Conservation (phyloP, 352 stramenopile genomes). For the Globisporangium parvum region DNA sequence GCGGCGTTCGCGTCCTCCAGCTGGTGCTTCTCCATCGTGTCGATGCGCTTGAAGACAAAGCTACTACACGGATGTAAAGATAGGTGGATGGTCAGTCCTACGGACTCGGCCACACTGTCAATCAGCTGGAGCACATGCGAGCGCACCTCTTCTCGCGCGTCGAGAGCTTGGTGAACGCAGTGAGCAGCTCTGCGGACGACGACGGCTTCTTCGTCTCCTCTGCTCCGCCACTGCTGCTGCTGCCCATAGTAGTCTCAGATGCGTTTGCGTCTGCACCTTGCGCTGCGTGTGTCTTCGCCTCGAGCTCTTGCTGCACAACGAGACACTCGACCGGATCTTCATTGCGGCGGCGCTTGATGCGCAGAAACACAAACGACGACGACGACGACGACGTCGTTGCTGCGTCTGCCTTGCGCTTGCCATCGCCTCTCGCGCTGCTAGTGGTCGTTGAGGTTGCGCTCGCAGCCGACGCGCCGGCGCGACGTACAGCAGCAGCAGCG, state of each 20-base stretch:
- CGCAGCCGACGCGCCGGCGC: not conserved
- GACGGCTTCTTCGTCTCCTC: not conserved
- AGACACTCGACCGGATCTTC: conserved; percentile 67
- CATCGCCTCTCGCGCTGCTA: conserved; percentile 1
- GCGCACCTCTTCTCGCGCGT: conserved; percentile 42
- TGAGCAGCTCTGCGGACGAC: conserved; percentile 28
- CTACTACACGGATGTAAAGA: conserved; percentile 7
- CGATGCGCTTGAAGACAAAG: conserved; percentile 82
- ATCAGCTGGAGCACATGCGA: not conserved
- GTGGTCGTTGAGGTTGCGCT: not conserved
- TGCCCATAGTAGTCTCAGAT: no score
- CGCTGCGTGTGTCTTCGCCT: conserved; percentile 15
- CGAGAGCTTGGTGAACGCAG: conserved; percentile 57
- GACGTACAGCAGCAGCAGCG: not conserved
- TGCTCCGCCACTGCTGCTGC: not conserved
- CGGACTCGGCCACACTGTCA: not conserved
- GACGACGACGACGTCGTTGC: not conserved
- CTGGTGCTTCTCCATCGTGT: conserved; percentile 65
- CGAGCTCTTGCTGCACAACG: conserved; percentile 48
- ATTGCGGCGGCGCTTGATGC: conserved; percentile 80
- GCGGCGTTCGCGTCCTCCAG: conserved; percentile 20
- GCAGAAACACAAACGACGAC: conserved; percentile 60
- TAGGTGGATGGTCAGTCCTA: not conserved
- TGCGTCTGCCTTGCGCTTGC: conserved; percentile 13
- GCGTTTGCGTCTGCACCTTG: not conserved